Evolutionary conservation across 2,329 filamentous ascomycete genomes (phyloP), one percentile per base, ranked within the genome.

Genomic region (Claviceps capensis): DNA sequence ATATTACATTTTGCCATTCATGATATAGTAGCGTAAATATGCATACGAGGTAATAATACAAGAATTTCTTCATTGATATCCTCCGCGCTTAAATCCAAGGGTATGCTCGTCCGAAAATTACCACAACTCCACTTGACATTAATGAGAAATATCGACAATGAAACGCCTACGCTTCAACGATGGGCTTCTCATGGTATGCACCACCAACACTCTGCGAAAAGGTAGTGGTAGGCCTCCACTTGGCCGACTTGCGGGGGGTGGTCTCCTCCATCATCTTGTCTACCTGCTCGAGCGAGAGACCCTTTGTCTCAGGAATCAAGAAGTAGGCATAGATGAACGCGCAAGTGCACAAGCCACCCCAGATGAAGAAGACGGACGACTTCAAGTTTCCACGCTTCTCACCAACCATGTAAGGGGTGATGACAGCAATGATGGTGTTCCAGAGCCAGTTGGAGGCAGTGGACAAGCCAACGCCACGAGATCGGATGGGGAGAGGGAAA

Each of bases 391-490:
- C 83, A 56, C 77, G 68, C 55, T 78, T 71, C 42, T 67, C 60
- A 37, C 78, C 79, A 37, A 85, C 77, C 69, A 87, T 83, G 73
- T 84, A 87, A 16, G 84, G 84, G 7, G 80, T 86, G 68, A 88
- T 86, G 65, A 88, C 77, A 54, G 80, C 67, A 50, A 78, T 78
- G 62, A 78, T 77, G 67, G 83, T 88, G 73, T 89, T 93, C 87
- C 87, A 93, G 56, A 93, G 78, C 88, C 88, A 94, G 79, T 94
- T 94, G 65, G 83, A 88, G 55, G 88, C 86, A 8, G 89, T 94
- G 42, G 88, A 90, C 45, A 95, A 77, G 61, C 79, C 88, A 54
- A 95, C 88, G 72, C 89, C 89, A 59, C 87, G 86, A 42, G 89
- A 86, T 62, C 89, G 86, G 69, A 95, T 91, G 55, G 86, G 87